Evolutionary conservation across 192 early-diverging fungal species (phyloP).

Genomic region (Coemansia sp.): DNA sequence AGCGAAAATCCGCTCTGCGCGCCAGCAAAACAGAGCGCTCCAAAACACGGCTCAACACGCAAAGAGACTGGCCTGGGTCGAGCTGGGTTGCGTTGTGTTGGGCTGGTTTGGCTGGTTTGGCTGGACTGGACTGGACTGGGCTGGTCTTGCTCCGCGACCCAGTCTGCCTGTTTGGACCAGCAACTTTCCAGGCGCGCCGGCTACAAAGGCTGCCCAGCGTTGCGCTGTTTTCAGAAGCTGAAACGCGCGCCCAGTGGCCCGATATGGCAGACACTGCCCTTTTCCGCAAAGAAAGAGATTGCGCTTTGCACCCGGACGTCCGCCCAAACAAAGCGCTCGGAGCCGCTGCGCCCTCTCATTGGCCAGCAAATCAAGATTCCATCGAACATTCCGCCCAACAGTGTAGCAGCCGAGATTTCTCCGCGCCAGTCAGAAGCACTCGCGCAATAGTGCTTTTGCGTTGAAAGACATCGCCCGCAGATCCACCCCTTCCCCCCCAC

Average conservation of each 20-base stretch:
- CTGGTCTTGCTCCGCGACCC: no score
- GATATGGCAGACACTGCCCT: background rate
- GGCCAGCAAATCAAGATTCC: background rate
- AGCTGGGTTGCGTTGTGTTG: background rate
- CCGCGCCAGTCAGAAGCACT: conserved; percentile 3
- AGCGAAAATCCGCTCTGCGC: background rate
- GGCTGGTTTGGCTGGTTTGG: background rate
- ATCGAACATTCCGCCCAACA: conserved; percentile 3
- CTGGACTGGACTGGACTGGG: background rate
- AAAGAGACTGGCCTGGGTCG: background rate
- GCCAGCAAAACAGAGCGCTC: background rate
- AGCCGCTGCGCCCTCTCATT: background rate
- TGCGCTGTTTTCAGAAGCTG: background rate
- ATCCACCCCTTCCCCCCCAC: background rate
- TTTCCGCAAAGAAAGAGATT: background rate
- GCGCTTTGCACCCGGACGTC: background rate
- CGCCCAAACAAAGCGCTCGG: background rate
- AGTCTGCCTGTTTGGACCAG: background rate
- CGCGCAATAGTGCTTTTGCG: background rate
- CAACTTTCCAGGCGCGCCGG: background rate
- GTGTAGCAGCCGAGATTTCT: background rate
- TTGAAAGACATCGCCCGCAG: background rate
- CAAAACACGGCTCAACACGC: background rate
- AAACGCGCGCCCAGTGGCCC: background rate
- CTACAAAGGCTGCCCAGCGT: background rate